Percentiles rank a stretch among this genome's conserved stretches.
Conservation (phyloP, 495 filamentous ascomycete species). For the Mycothermus thermophilus region DNA sequence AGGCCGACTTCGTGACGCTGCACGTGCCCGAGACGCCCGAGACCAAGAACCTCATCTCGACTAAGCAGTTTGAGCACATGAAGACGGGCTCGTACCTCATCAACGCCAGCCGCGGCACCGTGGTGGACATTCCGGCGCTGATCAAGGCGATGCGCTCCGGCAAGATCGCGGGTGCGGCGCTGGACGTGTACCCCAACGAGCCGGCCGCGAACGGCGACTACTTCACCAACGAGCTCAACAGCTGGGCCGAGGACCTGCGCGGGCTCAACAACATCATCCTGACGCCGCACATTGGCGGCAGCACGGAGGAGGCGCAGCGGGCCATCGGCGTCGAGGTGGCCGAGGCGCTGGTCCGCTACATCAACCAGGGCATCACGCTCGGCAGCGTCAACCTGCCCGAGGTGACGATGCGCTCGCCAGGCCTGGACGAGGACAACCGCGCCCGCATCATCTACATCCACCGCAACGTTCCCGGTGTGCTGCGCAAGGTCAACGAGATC, state of each 20-base stretch:
- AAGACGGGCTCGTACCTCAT: conserved; percentile 85
- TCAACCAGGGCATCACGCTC: conserved; percentile 80
- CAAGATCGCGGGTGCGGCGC: conserved; percentile 82
- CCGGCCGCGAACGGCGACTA: conserved; percentile 89
- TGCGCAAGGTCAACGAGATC: conserved; percentile 85
- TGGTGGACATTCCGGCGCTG: conserved; percentile 88
- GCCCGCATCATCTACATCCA: conserved; percentile 93
- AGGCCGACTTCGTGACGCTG: conserved; percentile 80
- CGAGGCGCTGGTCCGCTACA: conserved; percentile 75
- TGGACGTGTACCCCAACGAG: conserved; percentile 94
- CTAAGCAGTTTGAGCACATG: conserved; percentile 70
- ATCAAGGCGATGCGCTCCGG: conserved; percentile 77
- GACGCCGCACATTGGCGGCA: conserved; percentile 92
- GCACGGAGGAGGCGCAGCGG: conserved; percentile 93
- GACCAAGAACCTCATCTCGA: conserved; percentile 78
- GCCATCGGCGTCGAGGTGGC: conserved; percentile 92
- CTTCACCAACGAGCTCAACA: conserved; percentile 74
- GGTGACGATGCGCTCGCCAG: conserved; percentile 72
- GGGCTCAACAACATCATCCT: conserved; percentile 84
- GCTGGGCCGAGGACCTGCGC: conserved; percentile 76
- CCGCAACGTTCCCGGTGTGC: conserved; percentile 84
- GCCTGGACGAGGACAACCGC: conserved; percentile 73
- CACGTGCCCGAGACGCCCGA: conserved; percentile 91
- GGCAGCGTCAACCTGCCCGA: conserved; percentile 95
- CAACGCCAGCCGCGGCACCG: conserved; percentile 86